Evolutionary conservation across 2,329 filamentous ascomycete species (phyloP).

Genomic region (Mycosphaerelloides madeirae): DNA sequence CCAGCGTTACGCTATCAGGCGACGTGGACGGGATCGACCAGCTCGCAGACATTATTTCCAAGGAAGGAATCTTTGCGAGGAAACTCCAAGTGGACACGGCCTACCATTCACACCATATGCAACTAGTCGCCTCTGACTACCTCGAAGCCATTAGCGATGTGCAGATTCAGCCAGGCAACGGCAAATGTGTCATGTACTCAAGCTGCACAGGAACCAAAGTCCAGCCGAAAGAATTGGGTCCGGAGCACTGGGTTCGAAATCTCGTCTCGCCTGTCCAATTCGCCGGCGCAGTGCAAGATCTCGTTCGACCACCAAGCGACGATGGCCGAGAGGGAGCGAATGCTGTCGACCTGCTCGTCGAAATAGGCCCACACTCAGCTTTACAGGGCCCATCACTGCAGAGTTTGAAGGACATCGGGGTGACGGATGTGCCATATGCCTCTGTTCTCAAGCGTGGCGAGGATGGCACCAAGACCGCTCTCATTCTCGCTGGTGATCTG

Average conservation of each 20-base stretch:
- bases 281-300: too few species aligned
- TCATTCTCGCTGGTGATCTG: too few species aligned
- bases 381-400: slow-evolving; percentile 3
- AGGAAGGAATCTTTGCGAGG: slow-evolving; percentile 36
- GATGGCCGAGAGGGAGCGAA: neutral
- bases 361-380: slow-evolving; percentile 8
- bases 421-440: neutral
- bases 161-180: neutral
- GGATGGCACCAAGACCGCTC: too few species aligned
- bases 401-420: neutral
- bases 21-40: slow-evolving; percentile 35
- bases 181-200: slow-evolving; percentile 2
- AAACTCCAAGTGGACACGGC: slow-evolving; percentile 40
- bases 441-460: neutral
- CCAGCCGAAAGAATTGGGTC: neutral
- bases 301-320: neutral
- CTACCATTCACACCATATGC: slow-evolving; percentile 41
- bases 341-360: slow-evolving; percentile 1
- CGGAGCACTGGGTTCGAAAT: slow-evolving; percentile 43
- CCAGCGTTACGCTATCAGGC: slow-evolving; percentile 44
- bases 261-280: slow-evolving; percentile 44
- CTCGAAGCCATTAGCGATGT: slow-evolving; percentile 1
- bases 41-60: slow-evolving; percentile 29
- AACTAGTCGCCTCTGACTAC: slow-evolving; percentile 8
- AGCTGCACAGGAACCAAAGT: slow-evolving; percentile 3